Evolutionary conservation across 306 rosid species (phyloP), one percentile per base, ranked within the genome.

Genomic region (Chamaecrista fasciculata): DNA sequence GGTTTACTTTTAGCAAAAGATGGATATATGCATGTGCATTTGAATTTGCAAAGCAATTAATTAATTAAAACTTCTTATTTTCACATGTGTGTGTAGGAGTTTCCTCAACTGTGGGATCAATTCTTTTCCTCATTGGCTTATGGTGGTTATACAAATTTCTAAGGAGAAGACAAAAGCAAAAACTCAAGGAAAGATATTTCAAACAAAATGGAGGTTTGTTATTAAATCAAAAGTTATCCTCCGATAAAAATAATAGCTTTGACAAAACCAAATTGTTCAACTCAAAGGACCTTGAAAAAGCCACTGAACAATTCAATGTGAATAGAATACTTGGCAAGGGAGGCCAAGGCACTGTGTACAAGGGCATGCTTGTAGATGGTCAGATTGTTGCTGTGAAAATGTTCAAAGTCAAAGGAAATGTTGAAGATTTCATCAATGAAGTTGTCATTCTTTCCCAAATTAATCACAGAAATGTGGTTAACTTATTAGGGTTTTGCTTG

Each of bases 401-500:
- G 11, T 71, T 75, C 9, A 65, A 11, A 11, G 52, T 74, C 0
- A 21, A 60, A 8, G 51, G 84, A 0, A 70, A 65, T 0, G 61
- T 70, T 16, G 74, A 80, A 42, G 74, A 80, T 14, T 80, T 80
- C 26, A 74, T 79, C 15, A 79, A 79, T 8, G 83, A 79, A 11
- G 52, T 74, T 9, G 26, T 74, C 12, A 33, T 80, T 21, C 84
- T 80, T 9, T 80, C 80, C 20, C 84, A 70, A 20, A 70, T 80
- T 37, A 80, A 80, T 50, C 80, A 80, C 19, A 70, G 84, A 66
- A 75, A 80, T 50, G 80, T 80, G 74, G 84, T 80, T 2, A 80
- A 26, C 66, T 6, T 80, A 37, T 33, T 80, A 14, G 80, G 80
- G 11, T 64, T 72, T 59, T 80, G 80, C 62, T 60, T 80, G 36